phyloP scores from a whole-genome alignment of 2,329 filamentous ascomycete species.

The Aspergillus pseudonomiae region DNA sequence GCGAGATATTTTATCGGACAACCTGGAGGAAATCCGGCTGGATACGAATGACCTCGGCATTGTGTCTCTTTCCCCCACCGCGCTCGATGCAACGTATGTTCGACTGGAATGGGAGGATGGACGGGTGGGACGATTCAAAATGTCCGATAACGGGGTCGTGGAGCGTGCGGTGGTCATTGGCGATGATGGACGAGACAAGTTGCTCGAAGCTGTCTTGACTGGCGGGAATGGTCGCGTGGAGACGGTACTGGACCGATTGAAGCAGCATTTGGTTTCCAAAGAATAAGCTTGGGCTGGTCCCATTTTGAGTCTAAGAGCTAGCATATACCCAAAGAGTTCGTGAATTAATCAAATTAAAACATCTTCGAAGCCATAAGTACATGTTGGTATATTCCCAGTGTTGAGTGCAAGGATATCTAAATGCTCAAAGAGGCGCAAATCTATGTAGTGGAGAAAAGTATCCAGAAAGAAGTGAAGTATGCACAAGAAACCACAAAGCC shows the following conservation, averaged over 20 bases:
- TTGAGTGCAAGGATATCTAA: background rate
- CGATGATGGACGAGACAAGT: constrained; percentile 42
- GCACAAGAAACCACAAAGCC: constrained; percentile 27
- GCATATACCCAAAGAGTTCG: background rate
- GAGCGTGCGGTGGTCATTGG: constrained; percentile 49
- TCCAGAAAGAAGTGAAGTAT: constrained; percentile 24
- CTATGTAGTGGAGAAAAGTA: constrained; percentile 3
- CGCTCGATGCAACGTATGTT: constrained; percentile 46
- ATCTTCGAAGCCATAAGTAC: background rate
- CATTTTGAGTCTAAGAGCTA: background rate
- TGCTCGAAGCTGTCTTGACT: constrained; percentile 37
- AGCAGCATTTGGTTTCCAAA: constrained; percentile 11
- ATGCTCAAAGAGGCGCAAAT: constrained; percentile 14
- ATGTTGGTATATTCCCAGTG: background rate
- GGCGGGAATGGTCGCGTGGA: constrained; percentile 40
- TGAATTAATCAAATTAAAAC: background rate
- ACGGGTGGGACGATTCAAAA: constrained; percentile 46
- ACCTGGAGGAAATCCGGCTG: constrained; percentile 13
- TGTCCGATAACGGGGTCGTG: constrained; percentile 44
- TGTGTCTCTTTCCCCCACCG: constrained; percentile 36
- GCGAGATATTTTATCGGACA: constrained; percentile 20
- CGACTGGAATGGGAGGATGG: constrained; percentile 49
- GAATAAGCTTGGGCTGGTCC: background rate
- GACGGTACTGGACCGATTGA: constrained; percentile 36
- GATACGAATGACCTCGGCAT: constrained; percentile 35